Base-by-base conservation (phyloP, 306 rosid species). In the Rosa lucieae region DNA sequence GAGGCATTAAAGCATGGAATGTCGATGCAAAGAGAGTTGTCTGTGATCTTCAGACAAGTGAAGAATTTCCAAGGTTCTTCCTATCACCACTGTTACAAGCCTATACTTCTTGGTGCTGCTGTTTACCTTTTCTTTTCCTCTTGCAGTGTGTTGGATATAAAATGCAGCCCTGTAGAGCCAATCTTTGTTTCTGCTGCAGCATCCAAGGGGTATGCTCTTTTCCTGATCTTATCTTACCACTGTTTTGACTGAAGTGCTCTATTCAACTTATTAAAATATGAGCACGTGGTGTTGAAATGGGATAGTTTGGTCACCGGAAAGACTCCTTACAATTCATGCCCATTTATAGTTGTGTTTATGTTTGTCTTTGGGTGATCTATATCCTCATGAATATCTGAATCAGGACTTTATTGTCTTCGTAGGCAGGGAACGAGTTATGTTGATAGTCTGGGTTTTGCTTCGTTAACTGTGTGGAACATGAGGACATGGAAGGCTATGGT, bases 11-110 rank as follows among this genome's bases (percentile, higher is more conserved):
- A 69, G 97, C 99, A 76, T 94, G 99, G 99, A 94, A 94, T 75
- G 99, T 84, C 73, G 99, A 94, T 77, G 97, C 99, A 68, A 94
- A 92, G 86, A 89, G 99, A 88, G 99, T 91, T 80, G 99, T 94
- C 67, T 94, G 99, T 83, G 99, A 94, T 77, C 97, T 94, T 72
- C 93, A 69, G 83, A 91, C 97, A 3, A 91, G 92, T 44, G 87
- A 89, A 87, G 81, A 84, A 81, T 94, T 88, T 88, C 97, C 99
- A 48, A 91, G 97, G 99, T 94, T 80, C 81, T 81, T 76, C 76
- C 77, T 72, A 44, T 51, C 53, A 48, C 67, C 52, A 15, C 46
- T n/a, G 73, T 67, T 74, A 12, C 71, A 73, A 39, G 49, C 61
- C 35, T 72, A 49, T 78, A 63, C 78, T 53, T 77, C 77, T 32